These are phyloP conservation scores for Globisporangium sylvaticum DNA, from an alignment of 352 stramenopile species.

Conservation along the genomic window DNA sequence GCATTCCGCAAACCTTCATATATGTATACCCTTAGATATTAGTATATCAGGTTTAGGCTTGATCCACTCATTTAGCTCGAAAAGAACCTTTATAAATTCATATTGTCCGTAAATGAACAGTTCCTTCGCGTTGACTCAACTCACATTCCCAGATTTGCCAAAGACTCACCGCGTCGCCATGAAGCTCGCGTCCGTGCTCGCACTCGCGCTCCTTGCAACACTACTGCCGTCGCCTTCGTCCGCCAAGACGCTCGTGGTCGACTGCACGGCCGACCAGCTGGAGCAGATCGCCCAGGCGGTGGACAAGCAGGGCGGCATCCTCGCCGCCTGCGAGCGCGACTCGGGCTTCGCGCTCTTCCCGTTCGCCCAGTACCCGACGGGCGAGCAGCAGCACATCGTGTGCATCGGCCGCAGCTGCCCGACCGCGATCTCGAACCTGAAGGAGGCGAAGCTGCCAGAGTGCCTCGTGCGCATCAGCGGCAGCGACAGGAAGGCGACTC, in stretches of 20 bases:
- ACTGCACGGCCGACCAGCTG: conserved; percentile 16
- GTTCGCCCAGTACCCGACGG: conserved; percentile 21
- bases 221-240: neutral
- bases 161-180: neutral
- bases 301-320: conserved; percentile 12
- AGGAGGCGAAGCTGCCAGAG: conserved; percentile 17
- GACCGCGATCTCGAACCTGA: conserved; percentile 18
- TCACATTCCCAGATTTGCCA: neutral
- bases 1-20: too few species aligned
- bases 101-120: neutral
- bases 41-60: too few species aligned
- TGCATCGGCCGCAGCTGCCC: conserved; percentile 32
- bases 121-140: neutral
- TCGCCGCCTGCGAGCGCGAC: conserved; percentile 26
- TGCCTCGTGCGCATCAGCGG: conserved; percentile 15
- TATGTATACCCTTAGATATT: too few species aligned
- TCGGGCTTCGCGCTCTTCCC: conserved; percentile 29
- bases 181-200: conserved; percentile 1
- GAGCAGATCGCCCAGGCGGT: conserved; percentile 11
- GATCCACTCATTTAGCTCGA: too few species aligned
- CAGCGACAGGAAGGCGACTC: conserved; percentile 16
- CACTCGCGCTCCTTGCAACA: neutral
- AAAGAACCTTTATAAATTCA: neutral
- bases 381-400: conserved; percentile 24
- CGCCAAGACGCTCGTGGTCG: neutral